Conservation (phyloP, 106 monocot species). For the Platanthera zijinensis region DNA sequence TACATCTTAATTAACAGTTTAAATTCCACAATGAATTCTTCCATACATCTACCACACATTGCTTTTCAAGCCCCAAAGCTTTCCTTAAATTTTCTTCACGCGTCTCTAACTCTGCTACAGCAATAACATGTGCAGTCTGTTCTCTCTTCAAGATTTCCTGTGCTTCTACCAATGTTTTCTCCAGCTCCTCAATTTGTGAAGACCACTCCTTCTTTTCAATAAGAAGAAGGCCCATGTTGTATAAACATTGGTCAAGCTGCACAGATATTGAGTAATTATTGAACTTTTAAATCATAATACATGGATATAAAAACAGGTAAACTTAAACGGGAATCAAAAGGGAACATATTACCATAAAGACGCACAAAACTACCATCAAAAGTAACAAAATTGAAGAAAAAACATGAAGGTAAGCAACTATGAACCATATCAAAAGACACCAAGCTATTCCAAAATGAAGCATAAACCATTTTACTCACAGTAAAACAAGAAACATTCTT, state of each 20-base stretch:
- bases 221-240: slow-evolving; percentile 89
- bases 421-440: not conserved
- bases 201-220: slow-evolving; percentile 96
- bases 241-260: slow-evolving; percentile 93
- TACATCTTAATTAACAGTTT: not conserved
- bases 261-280: slow-evolving; percentile 2
- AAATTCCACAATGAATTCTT: not conserved
- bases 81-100: slow-evolving; percentile 72
- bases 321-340: not conserved
- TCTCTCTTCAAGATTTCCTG: slow-evolving; percentile 85
- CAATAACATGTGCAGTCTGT: slow-evolving; percentile 62
- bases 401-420: not conserved
- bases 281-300: not conserved
- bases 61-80: slow-evolving; percentile 80
- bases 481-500: not conserved
- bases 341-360: not conserved
- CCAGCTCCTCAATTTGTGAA: slow-evolving; percentile 56
- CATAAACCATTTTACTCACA: not conserved
- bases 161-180: slow-evolving; percentile 35
- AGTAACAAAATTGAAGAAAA: slow-evolving; percentile 1
- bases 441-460: not conserved
- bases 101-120: slow-evolving; percentile 61
- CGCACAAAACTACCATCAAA: not conserved
- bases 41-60: slow-evolving; percentile 80
- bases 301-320: not conserved